Base-by-base conservation (phyloP, 768 basidiomycete species). In the Trichaptum fuscoviolaceum region DNA sequence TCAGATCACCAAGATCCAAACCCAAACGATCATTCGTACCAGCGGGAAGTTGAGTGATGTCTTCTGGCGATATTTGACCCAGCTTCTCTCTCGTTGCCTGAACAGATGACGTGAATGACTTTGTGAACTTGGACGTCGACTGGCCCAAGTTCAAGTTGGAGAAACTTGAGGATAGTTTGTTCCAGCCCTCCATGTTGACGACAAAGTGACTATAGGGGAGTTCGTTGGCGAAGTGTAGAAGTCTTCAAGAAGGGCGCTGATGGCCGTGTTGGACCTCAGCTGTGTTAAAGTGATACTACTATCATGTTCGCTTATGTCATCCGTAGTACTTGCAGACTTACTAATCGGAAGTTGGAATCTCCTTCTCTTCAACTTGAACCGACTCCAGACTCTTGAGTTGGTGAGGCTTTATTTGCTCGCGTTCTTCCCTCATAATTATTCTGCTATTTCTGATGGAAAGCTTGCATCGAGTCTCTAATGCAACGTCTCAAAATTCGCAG, bases 21-120 rank as follows among this genome's bases (percentile, higher is more conserved):
- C 42, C 6, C 12, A 61, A 7, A 34, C 30, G 30, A 15, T 61
- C 59, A 23, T 12, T 57, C 74, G 15, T 27, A 90, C 92, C 94
- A 79, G 93, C 89, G 26, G 92, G 92, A 63, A 94, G 84, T 78
- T 98, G 97, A 8, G 96, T 99, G 74, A 98, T 95, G 71, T 97
- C 97, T 69, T 94, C 94, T 6, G 90, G 84, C 3, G 93, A 85
- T 66, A 96, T 86, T 74, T 95, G 91, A 24, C 96, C 96, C 3
- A 98, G 82, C 62, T 91, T 84, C 78, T 99, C 96, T 73, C 79
- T 85, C 25, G 93, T 93, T 1, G 93, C 92, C 77, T 95, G 93
- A 2, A 95, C 87, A 71, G 88, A 88, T 25, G 88, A 90, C 72
- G 82, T 88, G 79, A 95, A 86, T 69, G 90, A 89, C 78, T 92